Conservation (phyloP, 148 eudicot species). For the Polygonum aviculare region DNA sequence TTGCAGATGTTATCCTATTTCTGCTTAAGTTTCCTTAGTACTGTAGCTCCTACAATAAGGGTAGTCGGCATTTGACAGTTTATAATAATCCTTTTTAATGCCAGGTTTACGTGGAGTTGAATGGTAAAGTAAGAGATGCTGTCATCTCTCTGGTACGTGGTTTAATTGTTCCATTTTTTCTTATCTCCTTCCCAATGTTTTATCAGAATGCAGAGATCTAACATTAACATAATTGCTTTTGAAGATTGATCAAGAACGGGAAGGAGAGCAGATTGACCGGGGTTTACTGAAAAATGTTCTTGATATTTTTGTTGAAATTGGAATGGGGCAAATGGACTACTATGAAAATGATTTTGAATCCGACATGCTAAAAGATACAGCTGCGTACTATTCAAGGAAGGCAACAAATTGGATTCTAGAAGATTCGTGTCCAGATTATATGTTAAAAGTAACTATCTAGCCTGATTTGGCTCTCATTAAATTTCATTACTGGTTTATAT, state of each 20-base stretch:
- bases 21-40: not conserved
- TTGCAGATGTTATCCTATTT: not conserved
- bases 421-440: slow-evolving; percentile 71
- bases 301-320: slow-evolving; percentile 53
- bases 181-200: not conserved
- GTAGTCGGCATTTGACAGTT: not conserved
- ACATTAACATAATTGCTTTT: not conserved
- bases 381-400: slow-evolving; percentile 64
- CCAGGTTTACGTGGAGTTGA: slow-evolving; percentile 2
- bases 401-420: slow-evolving; percentile 63
- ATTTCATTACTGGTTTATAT: no score
- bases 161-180: not conserved
- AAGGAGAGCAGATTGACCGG: slow-evolving; percentile 60
- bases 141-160: slow-evolving; percentile 12
- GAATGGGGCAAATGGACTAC: slow-evolving; percentile 33
- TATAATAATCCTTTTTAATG: not conserved
- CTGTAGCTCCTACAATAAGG: not conserved
- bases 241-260: slow-evolving; percentile 64
- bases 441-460: no score
- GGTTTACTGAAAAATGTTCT: slow-evolving; percentile 56
- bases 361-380: slow-evolving; percentile 38
- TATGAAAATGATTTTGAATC: slow-evolving; percentile 60
- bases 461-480: no score
- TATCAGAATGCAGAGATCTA: not conserved
- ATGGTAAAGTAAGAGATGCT: slow-evolving; percentile 9